Percentiles rank a stretch among this genome's conserved stretches.
Evolutionary conservation across 164 flowering plant species (phyloP).

Genomic region (Piper betle): DNA sequence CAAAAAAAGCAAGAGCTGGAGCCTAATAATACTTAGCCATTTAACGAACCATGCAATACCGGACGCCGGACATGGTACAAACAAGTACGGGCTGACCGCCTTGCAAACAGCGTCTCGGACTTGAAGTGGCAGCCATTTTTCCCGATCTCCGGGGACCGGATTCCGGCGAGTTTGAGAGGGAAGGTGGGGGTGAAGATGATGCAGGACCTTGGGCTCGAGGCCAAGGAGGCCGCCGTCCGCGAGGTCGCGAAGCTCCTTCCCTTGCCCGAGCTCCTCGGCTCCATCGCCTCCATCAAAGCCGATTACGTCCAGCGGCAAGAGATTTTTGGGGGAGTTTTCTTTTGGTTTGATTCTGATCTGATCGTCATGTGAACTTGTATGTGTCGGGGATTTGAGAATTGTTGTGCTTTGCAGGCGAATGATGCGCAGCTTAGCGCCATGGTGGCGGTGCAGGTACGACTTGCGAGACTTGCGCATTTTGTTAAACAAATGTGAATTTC

Average conservation of each 20-base stretch:
- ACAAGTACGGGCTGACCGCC: no score
- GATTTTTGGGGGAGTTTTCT: constrained; percentile 19
- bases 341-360: not conserved
- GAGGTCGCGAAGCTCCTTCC: constrained; percentile 92
- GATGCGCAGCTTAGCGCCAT: constrained; percentile 99
- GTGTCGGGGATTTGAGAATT: not conserved
- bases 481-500: no score
- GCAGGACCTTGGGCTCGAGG: constrained; percentile 94
- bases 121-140: no score
- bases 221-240: constrained; percentile 86
- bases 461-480: no score
- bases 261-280: constrained; percentile 73
- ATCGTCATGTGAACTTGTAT: no score
- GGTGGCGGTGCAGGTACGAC: constrained; percentile 93
- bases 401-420: constrained; percentile 83
- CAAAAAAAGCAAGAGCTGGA: no score
- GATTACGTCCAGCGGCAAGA: constrained; percentile 94
- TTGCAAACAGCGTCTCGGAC: no score
- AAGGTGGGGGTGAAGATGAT: constrained; percentile 39
- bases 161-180: no score
- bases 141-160: no score
- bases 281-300: constrained; percentile 69
- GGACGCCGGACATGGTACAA: no score
- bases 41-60: no score
- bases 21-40: no score